Evolutionary conservation across 345 rosid species (phyloP).

Genomic region (Schrenkiella parvula): DNA sequence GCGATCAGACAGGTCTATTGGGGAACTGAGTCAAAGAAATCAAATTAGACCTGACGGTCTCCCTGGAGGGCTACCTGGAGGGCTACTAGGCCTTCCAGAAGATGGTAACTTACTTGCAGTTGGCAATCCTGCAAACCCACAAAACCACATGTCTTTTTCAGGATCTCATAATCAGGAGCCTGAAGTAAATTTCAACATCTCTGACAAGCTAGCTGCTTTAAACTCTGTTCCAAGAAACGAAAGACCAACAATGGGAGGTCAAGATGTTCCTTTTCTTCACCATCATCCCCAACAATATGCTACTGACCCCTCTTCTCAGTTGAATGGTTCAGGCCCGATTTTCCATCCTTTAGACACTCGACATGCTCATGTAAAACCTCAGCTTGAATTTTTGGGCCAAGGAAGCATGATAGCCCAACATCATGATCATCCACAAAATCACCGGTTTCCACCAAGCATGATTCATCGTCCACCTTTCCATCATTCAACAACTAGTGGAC

Average conservation of each 20-base stretch:
- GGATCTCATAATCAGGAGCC: conserved; percentile 51
- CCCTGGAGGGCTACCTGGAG: no score
- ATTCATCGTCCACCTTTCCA: conserved; percentile 62
- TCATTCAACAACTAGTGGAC: conserved; percentile 43
- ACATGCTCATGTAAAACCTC: conserved; percentile 53
- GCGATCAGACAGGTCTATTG: conserved; percentile 34
- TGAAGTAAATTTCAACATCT: conserved; percentile 43
- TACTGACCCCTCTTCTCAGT: conserved; percentile 47
- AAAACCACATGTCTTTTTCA: conserved; percentile 27
- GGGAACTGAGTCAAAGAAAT: conserved; percentile 34
- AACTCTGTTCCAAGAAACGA: conserved; percentile 55
- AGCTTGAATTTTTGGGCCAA: conserved; percentile 50
- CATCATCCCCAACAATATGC: conserved; percentile 45
- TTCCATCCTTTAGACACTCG: conserved; percentile 59
- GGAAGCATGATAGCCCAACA: conserved; percentile 46
- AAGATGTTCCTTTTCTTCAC: conserved; percentile 49
- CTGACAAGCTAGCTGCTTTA: conserved; percentile 61
- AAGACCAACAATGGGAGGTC: conserved; percentile 45
- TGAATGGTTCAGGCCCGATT: conserved; percentile 52
- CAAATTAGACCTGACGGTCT: conserved; percentile 47
- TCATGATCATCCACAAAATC: conserved; percentile 48
- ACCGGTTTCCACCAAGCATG: conserved; percentile 55
- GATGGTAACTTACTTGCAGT: conserved; percentile 40
- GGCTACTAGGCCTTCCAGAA: conserved; percentile 39
- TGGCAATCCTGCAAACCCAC: conserved; percentile 40